phyloP scores from a whole-genome alignment of 1,284 basidiomycete species.

The Exsudoporus floridanus region DNA sequence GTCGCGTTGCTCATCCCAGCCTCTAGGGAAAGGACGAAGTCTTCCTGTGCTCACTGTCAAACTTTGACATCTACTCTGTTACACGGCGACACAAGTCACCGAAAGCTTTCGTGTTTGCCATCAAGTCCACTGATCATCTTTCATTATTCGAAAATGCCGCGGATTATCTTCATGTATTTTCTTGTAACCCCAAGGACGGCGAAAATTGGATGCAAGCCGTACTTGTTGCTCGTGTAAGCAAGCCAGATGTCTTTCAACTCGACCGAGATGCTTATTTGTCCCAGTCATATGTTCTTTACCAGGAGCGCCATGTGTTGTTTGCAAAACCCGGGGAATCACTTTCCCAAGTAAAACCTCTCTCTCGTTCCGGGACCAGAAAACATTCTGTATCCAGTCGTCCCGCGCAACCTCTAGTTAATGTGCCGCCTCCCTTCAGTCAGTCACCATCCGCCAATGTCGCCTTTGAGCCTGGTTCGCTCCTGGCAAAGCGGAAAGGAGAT shows the following conservation, averaged over 20 bases:
- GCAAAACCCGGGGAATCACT: constrained; percentile 40
- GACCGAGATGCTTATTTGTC: constrained; percentile 11
- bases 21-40: constrained; percentile 78
- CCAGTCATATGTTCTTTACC: constrained; percentile 76
- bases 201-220: constrained; percentile 70
- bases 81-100: constrained; percentile 73
- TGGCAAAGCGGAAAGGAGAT: constrained; percentile 47
- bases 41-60: constrained; percentile 76
- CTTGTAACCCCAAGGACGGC: constrained; percentile 69
- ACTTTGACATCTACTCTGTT: constrained; percentile 81
- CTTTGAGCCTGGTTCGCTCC: constrained; percentile 70
- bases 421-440: constrained; percentile 37
- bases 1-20: constrained; percentile 14
- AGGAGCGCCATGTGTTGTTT: constrained; percentile 71
- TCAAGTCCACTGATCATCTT: constrained; percentile 85
- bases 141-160: constrained; percentile 80
- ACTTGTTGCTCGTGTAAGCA: constrained; percentile 71
- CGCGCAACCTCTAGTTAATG: constrained; percentile 33
- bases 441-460: constrained; percentile 34
- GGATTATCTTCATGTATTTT: constrained; percentile 84
- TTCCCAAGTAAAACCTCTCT: constrained; percentile 31
- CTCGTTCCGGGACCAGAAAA: constrained; percentile 34
- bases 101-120: constrained; percentile 76
- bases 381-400: constrained; percentile 34
- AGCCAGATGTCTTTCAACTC: neutral